Evolutionary conservation across 2,329 filamentous ascomycete species (phyloP).

Genomic region (Pseudogymnoascus destructans): DNA sequence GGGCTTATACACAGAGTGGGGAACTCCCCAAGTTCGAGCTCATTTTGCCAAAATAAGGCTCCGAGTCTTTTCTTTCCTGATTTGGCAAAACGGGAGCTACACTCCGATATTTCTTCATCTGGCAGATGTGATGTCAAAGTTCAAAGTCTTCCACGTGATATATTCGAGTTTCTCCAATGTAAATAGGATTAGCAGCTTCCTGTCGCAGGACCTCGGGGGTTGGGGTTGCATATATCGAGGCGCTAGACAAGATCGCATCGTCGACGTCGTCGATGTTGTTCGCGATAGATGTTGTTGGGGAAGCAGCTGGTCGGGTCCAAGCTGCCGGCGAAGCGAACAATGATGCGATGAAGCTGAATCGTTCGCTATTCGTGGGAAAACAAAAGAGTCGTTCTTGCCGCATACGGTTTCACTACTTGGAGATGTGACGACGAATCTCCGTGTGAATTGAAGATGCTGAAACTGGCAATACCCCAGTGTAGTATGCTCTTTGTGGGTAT

Average conservation of each 20-base stretch:
- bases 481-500: background rate
- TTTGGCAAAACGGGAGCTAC: background rate
- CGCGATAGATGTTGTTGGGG: background rate
- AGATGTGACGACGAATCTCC: background rate
- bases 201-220: no score
- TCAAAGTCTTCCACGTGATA: background rate
- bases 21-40: background rate
- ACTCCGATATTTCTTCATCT: background rate
- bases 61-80: background rate
- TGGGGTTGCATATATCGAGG: background rate
- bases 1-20: background rate
- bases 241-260: background rate
- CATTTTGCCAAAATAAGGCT: background rate
- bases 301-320: background rate
- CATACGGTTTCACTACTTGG: background rate
- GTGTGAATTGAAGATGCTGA: background rate
- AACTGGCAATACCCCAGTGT: background rate
- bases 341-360: background rate
- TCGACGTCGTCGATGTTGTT: background rate
- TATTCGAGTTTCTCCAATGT: background rate
- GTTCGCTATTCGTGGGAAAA: constrained; percentile 6
- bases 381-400: background rate
- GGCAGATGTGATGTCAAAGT: background rate
- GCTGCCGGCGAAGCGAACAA: background rate
- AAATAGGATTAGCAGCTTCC: no score